These are phyloP conservation scores for Neofusicoccum sp. DNA, from an alignment of 2,329 filamentous ascomycete genomes.

Conservation along the genomic window DNA sequence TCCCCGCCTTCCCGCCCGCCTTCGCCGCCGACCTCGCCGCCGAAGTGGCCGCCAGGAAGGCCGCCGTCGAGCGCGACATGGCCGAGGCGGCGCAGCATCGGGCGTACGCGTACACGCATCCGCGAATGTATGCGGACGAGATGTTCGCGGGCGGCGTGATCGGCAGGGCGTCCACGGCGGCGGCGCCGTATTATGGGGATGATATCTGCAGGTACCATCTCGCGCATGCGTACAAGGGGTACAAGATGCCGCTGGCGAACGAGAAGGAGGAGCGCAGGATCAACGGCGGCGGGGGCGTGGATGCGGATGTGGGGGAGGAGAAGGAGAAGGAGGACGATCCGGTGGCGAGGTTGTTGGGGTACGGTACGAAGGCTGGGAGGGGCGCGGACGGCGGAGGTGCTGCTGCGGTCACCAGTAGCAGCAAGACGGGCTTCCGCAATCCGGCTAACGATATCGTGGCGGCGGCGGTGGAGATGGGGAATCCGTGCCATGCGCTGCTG, in stretches of 20 bases:
- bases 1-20: not conserved
- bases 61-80: not conserved
- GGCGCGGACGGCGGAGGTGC: not conserved
- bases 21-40: not conserved
- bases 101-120: not conserved
- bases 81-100: not conserved
- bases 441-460: not conserved
- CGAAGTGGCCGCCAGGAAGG: not conserved
- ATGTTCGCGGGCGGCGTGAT: not conserved
- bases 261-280: not conserved
- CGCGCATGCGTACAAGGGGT: not conserved
- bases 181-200: not conserved
- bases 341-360: not conserved
- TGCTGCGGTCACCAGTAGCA: not conserved
- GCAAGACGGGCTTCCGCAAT: not conserved
- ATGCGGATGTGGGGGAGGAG: not conserved
- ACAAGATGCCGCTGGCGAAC: not conserved
- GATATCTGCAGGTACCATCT: not conserved
- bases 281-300: not conserved
- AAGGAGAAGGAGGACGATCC: not conserved
- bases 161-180: not conserved
- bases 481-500: not conserved
- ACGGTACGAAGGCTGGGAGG: not conserved
- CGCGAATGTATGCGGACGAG: not conserved
- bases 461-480: not conserved